These are phyloP conservation scores for Sporothrix brunneoviolacea DNA, from an alignment of 2,329 filamentous ascomycete species.

Conservation along the genomic window DNA sequence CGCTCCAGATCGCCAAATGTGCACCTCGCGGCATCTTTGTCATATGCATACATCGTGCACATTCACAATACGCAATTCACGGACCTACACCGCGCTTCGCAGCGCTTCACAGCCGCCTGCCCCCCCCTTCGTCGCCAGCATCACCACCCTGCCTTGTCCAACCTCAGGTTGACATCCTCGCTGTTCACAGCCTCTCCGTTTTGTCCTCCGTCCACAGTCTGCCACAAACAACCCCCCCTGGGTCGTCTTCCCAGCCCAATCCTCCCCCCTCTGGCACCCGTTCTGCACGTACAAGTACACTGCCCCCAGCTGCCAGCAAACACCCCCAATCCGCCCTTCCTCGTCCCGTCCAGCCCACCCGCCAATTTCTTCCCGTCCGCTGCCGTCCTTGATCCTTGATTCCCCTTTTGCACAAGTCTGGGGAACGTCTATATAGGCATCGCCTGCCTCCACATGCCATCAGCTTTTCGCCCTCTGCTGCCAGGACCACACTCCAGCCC, in stretches of 20 bases:
- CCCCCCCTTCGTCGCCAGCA: neutral
- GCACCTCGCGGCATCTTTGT: neutral
- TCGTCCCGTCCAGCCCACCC: conserved; percentile 1
- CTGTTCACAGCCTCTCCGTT: neutral
- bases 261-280: neutral
- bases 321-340: no score
- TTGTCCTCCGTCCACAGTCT: neutral
- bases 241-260: neutral
- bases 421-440: conserved; percentile 5
- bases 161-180: neutral
- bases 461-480: neutral
- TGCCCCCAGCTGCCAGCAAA: neutral
- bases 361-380: neutral
- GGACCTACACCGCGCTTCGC: neutral
- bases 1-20: neutral
- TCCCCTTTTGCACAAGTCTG: neutral
- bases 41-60: neutral
- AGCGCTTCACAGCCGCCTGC: neutral
- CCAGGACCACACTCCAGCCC: neutral
- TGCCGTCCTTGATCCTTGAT: neutral
- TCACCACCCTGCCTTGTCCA: neutral
- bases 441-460: neutral
- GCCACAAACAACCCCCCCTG: neutral
- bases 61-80: neutral
- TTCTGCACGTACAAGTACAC: neutral